Percentiles rank a stretch among this genome's conserved stretches.
These are phyloP conservation scores for Polytrichum formosum DNA, from an alignment of 225 moss, liverwort and hornwort genomes.

Conservation along the genomic window DNA sequence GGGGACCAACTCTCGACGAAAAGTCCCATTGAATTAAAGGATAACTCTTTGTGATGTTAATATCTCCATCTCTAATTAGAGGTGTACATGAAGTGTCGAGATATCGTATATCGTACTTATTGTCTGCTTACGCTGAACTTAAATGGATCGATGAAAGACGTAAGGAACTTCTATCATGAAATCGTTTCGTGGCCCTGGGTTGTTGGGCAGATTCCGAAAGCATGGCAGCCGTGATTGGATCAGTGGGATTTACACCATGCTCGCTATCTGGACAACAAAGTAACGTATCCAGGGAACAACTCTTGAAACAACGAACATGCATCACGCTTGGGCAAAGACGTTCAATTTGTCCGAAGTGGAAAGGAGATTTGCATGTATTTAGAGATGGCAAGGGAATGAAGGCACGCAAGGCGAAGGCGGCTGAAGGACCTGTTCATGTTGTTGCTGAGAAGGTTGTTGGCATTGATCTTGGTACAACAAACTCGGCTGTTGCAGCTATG, in stretches of 20 bases:
- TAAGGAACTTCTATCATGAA: too few species aligned
- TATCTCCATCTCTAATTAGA: too few species aligned
- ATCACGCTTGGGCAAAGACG: conserved; percentile 22
- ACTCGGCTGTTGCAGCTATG: conserved; percentile 64
- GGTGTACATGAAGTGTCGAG: too few species aligned
- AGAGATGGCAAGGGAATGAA: conserved; percentile 14
- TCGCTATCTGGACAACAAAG: conserved; percentile 20
- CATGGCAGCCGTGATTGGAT: conserved; percentile 40
- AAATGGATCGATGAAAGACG: too few species aligned
- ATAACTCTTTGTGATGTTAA: too few species aligned
- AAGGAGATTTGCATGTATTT: conserved; percentile 22
- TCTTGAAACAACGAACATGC: conserved; percentile 25
- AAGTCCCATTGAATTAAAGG: too few species aligned
- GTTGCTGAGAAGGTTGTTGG: conserved; percentile 59
- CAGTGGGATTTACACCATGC: conserved; percentile 25
- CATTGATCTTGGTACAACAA: conserved; percentile 64
- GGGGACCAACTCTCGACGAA: too few species aligned
- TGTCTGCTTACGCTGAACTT: too few species aligned
- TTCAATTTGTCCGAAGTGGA: conserved; percentile 18
- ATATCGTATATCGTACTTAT: too few species aligned
- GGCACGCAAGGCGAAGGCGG: conserved; percentile 1
- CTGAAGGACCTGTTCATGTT: conserved; percentile 29
- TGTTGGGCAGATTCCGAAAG: too few species aligned
- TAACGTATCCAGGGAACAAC: conserved; percentile 9
- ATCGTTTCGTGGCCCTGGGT: too few species aligned